Conservation (phyloP, 73 alveolate species). For the Loxodes magnus region DNA sequence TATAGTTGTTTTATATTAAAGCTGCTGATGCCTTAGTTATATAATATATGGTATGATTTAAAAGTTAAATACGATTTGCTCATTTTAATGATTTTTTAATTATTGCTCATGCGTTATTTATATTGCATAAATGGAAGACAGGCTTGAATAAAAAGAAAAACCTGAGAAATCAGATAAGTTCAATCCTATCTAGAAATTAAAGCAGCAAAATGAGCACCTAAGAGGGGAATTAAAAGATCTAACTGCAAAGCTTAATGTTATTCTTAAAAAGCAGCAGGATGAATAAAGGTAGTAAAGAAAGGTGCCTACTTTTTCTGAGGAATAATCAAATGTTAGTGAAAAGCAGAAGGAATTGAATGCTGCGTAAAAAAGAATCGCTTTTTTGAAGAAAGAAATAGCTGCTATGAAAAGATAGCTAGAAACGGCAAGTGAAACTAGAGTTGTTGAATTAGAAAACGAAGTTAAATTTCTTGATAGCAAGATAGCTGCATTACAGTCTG, state of each 20-base stretch:
- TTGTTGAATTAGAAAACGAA: conserved; percentile 12
- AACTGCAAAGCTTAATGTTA: conserved; percentile 3
- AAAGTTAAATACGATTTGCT: too few relatives aligned
- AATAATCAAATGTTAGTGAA: conserved; percentile 12
- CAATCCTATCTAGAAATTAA: conserved; percentile 12
- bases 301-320: background rate
- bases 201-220: conserved; percentile 7
- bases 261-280: conserved; percentile 5
- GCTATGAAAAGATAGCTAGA: conserved; percentile 7
- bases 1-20: too few relatives aligned
- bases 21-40: too few relatives aligned
- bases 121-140: too few relatives aligned
- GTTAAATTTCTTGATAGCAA: background rate
- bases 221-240: conserved; percentile 5
- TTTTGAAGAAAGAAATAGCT: conserved; percentile 19
- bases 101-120: too few relatives aligned
- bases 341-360: conserved; percentile 18
- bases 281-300: background rate
- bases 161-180: too few relatives aligned
- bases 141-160: too few relatives aligned
- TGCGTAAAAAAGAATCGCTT: background rate
- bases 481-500: conserved; percentile 9
- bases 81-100: too few relatives aligned
- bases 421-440: conserved; percentile 2
- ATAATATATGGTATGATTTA: too few relatives aligned